Percentiles rank a stretch among this genome's conserved stretches.
Evolutionary conservation across 2,329 filamentous ascomycete genomes (phyloP).

Genomic region (Zasmidium citrigriseum): DNA sequence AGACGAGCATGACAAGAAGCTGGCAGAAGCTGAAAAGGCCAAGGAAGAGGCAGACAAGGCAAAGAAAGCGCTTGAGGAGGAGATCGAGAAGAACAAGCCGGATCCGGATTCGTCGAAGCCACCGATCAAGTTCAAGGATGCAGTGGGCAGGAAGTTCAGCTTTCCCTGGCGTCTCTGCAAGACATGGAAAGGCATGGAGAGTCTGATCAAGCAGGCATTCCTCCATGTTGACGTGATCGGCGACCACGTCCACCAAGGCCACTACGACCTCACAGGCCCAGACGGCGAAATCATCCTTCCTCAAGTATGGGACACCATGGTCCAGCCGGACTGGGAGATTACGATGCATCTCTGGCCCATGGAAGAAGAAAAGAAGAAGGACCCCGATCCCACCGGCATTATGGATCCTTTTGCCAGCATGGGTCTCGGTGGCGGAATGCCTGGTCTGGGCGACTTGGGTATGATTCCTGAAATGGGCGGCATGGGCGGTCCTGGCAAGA

Average conservation of each 20-base stretch:
- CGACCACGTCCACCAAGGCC: conserved; percentile 47
- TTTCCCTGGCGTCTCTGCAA: conserved; percentile 86
- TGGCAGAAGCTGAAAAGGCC: conserved; percentile 54
- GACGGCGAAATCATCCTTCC: conserved; percentile 53
- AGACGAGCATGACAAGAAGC: conserved; percentile 53
- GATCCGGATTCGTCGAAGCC: conserved; percentile 62
- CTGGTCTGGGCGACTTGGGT: conserved; percentile 12
- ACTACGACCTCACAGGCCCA: conserved; percentile 51
- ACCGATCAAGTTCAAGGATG: conserved; percentile 88
- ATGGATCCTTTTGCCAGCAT: conserved; percentile 18
- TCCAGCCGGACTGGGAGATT: conserved; percentile 51
- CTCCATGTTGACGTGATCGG: conserved; percentile 49
- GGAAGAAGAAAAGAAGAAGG: conserved; percentile 29
- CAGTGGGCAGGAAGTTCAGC: conserved; percentile 85
- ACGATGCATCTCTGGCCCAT: conserved; percentile 54
- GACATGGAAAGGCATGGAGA: conserved; percentile 57
- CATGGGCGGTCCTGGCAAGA: conserved; percentile 6
- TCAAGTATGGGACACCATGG: conserved; percentile 50
- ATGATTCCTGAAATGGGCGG: conserved; percentile 15
- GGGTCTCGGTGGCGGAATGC: conserved; percentile 12
- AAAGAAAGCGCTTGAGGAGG: conserved; percentile 50
- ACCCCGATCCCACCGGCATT: conserved; percentile 9
- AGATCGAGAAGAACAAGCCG: conserved; percentile 48
- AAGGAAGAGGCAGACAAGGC: conserved; percentile 53
- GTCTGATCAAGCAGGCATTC: conserved; percentile 53